Percentiles rank a stretch among this genome's conserved stretches.
Evolutionary conservation across 352 stramenopile species (phyloP).

Genomic region (Plasmopara viticola): DNA sequence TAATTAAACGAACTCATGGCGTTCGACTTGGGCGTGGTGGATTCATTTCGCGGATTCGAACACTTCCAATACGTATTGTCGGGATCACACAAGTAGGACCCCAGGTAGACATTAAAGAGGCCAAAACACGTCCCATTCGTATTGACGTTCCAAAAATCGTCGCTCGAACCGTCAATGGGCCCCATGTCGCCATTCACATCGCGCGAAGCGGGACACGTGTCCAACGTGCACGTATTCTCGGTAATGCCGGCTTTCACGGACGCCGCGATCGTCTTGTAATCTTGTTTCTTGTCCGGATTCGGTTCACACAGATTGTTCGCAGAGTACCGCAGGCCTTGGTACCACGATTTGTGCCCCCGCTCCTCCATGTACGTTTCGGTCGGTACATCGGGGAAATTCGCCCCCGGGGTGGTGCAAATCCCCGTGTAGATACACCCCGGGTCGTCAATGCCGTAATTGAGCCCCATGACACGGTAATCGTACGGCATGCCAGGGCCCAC

Average conservation of each 20-base stretch:
- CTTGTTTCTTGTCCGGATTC: conserved; percentile 17
- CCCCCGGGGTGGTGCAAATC: conserved; percentile 36
- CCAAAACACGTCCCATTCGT: conserved; percentile 58
- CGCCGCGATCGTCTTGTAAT: conserved; percentile 20
- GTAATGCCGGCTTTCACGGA: conserved; percentile 29
- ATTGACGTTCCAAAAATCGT: conserved; percentile 56
- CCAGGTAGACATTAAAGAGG: conserved; percentile 56
- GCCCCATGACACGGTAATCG: conserved; percentile 46
- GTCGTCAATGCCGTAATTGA: conserved; percentile 19
- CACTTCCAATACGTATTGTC: conserved; percentile 43
- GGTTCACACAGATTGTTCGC: conserved; percentile 40
- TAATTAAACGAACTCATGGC: conserved; percentile 64
- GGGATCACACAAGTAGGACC: conserved; percentile 50
- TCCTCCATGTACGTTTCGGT: conserved; percentile 13
- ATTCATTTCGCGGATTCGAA: conserved; percentile 22
- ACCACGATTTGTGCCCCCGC: conserved; percentile 48
- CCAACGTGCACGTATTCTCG: conserved; percentile 34
- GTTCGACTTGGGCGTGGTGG: conserved; percentile 26
- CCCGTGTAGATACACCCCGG: conserved; percentile 38
- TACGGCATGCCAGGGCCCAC: conserved; percentile 63
- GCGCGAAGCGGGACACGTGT: conserved; percentile 34
- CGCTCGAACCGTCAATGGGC: conserved; percentile 30
- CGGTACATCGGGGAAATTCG: conserved; percentile 40
- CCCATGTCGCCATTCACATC: conserved; percentile 42
- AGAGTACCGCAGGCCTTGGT: conserved; percentile 47